Percentiles rank a stretch among this genome's conserved stretches.
Evolutionary conservation across 805 yeast species (phyloP).

Genomic region (Cyberlindnera lachancei): DNA sequence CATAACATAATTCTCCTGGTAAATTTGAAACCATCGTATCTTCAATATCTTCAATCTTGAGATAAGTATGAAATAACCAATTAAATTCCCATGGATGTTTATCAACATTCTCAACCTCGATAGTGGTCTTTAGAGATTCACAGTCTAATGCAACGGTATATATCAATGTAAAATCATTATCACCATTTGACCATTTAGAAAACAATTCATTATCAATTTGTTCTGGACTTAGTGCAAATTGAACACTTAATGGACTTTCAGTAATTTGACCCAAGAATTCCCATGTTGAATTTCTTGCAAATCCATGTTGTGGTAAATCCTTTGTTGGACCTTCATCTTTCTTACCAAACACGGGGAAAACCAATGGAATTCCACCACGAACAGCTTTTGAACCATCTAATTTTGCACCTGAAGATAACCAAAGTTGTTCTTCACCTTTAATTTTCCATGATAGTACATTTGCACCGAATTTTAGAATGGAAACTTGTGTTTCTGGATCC

Average conservation of each 20-base stretch:
- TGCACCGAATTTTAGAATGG: constrained; percentile 81
- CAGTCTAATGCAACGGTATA: constrained; percentile 56
- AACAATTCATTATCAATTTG: constrained; percentile 64
- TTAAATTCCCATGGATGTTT: constrained; percentile 67
- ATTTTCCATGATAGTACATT: constrained; percentile 78
- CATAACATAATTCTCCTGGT: constrained; percentile 63
- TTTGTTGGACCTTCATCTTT: constrained; percentile 50
- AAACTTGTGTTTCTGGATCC: constrained; percentile 46
- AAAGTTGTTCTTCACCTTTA: constrained; percentile 69
- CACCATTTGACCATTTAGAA: constrained; percentile 38
- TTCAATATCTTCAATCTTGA: constrained; percentile 67
- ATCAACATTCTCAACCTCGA: constrained; percentile 73
- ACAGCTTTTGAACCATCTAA: constrained; percentile 92
- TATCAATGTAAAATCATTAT: constrained; percentile 71
- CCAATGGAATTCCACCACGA: constrained; percentile 95
- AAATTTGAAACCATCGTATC: constrained; percentile 73
- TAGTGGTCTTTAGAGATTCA: constrained; percentile 54
- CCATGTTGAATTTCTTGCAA: constrained; percentile 88
- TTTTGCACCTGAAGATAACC: constrained; percentile 72
- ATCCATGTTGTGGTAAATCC: constrained; percentile 89
- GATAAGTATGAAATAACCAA: constrained; percentile 92
- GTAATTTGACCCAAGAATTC: constrained; percentile 85
- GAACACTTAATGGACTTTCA: constrained; percentile 67
- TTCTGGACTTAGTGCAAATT: constrained; percentile 88
- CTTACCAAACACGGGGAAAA: constrained; percentile 90